Evolutionary conservation across 1,139 yeast genomes (phyloP).

Genomic region (Suhomyces bolitotheri): DNA sequence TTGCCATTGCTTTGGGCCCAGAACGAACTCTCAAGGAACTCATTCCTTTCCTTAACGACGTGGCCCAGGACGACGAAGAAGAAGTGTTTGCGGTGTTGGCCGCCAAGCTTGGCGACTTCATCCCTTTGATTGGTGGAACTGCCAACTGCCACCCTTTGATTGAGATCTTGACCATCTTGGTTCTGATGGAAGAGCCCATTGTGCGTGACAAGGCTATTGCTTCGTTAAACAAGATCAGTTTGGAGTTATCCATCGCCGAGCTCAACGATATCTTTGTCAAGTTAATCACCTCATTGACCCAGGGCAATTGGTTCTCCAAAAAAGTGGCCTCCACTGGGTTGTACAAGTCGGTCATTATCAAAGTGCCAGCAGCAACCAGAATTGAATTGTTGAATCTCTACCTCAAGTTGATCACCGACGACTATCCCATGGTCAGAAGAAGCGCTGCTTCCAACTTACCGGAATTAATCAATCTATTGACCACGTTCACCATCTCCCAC

Average conservation of each 20-base stretch:
- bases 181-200: conserved; percentile 96
- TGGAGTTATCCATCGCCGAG: conserved; percentile 65
- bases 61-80: conserved; percentile 95
- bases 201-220: conserved; percentile 94
- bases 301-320: conserved; percentile 93
- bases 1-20: conserved; percentile 93
- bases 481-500: conserved; percentile 35
- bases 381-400: conserved; percentile 66
- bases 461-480: conserved; percentile 57
- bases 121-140: conserved; percentile 85
- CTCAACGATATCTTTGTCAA: conserved; percentile 69
- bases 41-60: conserved; percentile 82
- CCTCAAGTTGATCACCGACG: conserved; percentile 76
- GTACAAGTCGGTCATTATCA: conserved; percentile 67
- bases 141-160: conserved; percentile 73
- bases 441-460: conserved; percentile 90
- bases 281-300: conserved; percentile 72
- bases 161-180: conserved; percentile 84
- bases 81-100: conserved; percentile 95
- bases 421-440: conserved; percentile 97
- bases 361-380: conserved; percentile 57
- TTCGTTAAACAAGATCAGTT: conserved; percentile 72
- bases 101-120: conserved; percentile 81
- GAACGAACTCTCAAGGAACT: conserved; percentile 88
- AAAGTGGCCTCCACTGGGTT: conserved; percentile 93